Percentiles rank a stretch among this genome's conserved stretches.
These are phyloP conservation scores for Porodaedalea pini DNA, from an alignment of 1,284 basidiomycete genomes.

Conservation along the genomic window DNA sequence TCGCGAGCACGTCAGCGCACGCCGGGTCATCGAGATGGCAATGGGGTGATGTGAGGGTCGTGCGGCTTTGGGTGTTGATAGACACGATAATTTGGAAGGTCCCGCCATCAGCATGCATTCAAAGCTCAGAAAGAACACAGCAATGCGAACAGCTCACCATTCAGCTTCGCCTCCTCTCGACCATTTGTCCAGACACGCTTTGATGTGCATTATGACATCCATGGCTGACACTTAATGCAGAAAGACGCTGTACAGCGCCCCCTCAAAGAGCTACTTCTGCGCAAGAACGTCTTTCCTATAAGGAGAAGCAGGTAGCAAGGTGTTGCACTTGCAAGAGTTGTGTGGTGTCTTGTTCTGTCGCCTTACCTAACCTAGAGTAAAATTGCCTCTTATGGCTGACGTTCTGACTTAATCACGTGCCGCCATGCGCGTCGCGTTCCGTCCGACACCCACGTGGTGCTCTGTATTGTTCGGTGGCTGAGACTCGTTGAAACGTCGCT, in stretches of 20 bases:
- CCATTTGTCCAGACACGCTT: constrained; percentile 50
- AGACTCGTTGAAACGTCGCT: not conserved
- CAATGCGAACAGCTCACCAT: constrained; percentile 43
- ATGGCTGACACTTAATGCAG: constrained; percentile 30
- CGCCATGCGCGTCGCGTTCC: not conserved
- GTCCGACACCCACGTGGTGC: not conserved
- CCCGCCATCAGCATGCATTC: not conserved
- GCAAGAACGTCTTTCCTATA: not conserved
- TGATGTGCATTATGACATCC: constrained; percentile 50
- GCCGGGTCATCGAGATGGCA: constrained; percentile 50
- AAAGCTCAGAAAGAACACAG: not conserved
- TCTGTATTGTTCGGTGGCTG: not conserved
- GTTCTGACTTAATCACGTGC: not conserved
- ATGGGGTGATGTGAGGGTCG: constrained; percentile 53
- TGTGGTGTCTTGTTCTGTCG: not conserved
- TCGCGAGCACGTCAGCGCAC: constrained; percentile 53
- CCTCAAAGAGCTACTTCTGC: too few species aligned
- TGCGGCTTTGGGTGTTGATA: constrained; percentile 42
- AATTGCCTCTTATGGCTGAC: not conserved
- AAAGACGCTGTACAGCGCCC: not conserved
- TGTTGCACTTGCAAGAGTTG: not conserved
- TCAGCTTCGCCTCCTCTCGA: constrained; percentile 52
- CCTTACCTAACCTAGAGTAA: not conserved
- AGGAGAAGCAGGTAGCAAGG: not conserved
- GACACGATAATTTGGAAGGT: constrained; percentile 21